Evolutionary conservation across 208 protist species (phyloP).

Genomic region (Trypanosoma vivax): DNA sequence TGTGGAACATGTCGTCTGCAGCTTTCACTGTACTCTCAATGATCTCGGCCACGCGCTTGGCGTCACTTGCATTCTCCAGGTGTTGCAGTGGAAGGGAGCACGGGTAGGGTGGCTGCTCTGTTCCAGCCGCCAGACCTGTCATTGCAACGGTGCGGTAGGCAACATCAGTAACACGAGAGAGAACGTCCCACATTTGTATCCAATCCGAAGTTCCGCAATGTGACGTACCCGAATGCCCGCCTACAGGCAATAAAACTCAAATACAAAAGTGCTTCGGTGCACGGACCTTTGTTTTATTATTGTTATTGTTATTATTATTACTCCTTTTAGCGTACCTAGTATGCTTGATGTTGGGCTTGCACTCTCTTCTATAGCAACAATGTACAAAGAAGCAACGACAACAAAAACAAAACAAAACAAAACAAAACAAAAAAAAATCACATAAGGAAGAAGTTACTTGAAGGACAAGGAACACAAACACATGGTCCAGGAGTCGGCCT

Average conservation of each 20-base stretch:
- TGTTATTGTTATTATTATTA: too few species aligned
- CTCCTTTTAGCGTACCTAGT: too few species aligned
- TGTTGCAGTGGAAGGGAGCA: conserved; percentile 68
- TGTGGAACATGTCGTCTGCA: conserved; percentile 53
- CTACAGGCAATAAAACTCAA: not conserved
- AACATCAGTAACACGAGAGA: conserved; percentile 54
- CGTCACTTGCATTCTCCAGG: conserved; percentile 46
- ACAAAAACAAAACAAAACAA: not conserved
- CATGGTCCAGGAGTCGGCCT: too few species aligned
- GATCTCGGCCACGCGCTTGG: conserved; percentile 28
- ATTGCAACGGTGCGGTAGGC: conserved; percentile 72
- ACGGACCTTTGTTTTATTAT: not conserved
- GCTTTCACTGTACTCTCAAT: conserved; percentile 46
- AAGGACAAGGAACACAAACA: too few species aligned
- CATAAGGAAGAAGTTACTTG: not conserved
- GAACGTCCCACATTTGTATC: conserved; percentile 62
- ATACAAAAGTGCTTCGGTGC: not conserved
- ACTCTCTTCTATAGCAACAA: too few species aligned
- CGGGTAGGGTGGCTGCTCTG: conserved; percentile 75
- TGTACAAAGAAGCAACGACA: too few species aligned
- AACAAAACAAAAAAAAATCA: conserved; percentile 5
- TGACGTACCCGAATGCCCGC: too few species aligned
- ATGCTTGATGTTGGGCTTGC: too few species aligned
- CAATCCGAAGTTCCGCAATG: too few species aligned
- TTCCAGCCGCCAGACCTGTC: conserved; percentile 64